phyloP scores from a whole-genome alignment of 2,329 filamentous ascomycete genomes.

The Aspergillus awamori region DNA sequence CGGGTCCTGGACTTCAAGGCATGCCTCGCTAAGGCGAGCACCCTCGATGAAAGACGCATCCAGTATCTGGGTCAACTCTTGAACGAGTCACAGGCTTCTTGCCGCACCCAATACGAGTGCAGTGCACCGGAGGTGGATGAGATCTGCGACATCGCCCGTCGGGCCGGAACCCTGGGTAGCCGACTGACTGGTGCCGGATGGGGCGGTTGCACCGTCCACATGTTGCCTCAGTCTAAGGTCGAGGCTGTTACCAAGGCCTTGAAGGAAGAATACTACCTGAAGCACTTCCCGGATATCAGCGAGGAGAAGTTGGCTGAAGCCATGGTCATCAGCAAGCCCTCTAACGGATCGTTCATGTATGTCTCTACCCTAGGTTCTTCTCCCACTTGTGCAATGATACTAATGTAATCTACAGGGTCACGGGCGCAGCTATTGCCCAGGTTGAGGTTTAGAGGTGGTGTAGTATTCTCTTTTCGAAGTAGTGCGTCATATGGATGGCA shows the following conservation, averaged over 20 bases:
- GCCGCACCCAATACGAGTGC: constrained; percentile 85
- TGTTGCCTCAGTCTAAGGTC: constrained; percentile 83
- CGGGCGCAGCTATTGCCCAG: constrained; percentile 41
- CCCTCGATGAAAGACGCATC: constrained; percentile 68
- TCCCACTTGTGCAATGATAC: neutral
- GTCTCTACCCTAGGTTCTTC: constrained; percentile 17
- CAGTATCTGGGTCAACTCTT: constrained; percentile 75
- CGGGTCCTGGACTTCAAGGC: constrained; percentile 83
- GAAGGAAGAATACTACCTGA: constrained; percentile 79
- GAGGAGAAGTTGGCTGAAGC: constrained; percentile 75
- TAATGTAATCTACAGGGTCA: constrained; percentile 34
- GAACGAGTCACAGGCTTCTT: constrained; percentile 87
- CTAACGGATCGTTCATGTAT: constrained; percentile 49
- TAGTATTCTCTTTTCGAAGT: neutral
- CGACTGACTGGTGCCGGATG: constrained; percentile 91
- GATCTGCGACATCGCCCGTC: constrained; percentile 76
- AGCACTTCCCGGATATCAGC: constrained; percentile 67
- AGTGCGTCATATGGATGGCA: constrained; percentile 14
- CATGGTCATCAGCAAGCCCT: constrained; percentile 84
- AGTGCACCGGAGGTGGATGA: constrained; percentile 90
- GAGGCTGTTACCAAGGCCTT: constrained; percentile 75
- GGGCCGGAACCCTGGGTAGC: constrained; percentile 80
- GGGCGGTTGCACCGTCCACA: constrained; percentile 94
- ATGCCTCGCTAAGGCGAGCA: constrained; percentile 63
- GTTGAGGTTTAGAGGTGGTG: constrained; percentile 27